Percentiles rank a stretch among this genome's conserved stretches.
Evolutionary conservation across 306 rosid genomes (phyloP).

Genomic region (Cyclanthera cordifolia): DNA sequence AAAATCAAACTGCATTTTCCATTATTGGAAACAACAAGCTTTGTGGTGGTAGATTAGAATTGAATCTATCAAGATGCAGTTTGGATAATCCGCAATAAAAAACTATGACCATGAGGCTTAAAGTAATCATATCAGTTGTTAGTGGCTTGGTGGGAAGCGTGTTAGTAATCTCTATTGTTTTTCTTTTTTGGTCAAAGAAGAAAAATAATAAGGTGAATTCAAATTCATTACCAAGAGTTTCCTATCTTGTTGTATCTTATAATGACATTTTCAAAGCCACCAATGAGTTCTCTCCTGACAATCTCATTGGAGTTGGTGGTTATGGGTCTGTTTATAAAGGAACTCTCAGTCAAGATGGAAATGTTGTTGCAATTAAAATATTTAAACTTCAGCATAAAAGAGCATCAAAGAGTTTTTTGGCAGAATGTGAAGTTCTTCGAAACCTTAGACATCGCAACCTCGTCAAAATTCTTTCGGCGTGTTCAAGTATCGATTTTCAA

Average conservation of each 20-base stretch:
- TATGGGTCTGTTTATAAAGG: slow-evolving; percentile 26
- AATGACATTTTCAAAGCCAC: slow-evolving; percentile 22
- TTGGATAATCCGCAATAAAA: background rate
- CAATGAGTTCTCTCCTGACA: slow-evolving; percentile 17
- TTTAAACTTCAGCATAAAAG: slow-evolving; percentile 12
- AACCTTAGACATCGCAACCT: slow-evolving; percentile 18
- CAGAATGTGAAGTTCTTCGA: slow-evolving; percentile 18
- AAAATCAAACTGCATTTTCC: slow-evolving; percentile 4
- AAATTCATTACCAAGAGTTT: background rate
- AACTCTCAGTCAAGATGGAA: background rate
- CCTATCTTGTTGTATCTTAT: slow-evolving; percentile 19
- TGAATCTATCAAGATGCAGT: slow-evolving; percentile 11
- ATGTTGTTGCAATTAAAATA: slow-evolving; percentile 21
- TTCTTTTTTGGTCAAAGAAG: background rate
- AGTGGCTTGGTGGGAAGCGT: slow-evolving; percentile 5
- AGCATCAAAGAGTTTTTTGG: slow-evolving; percentile 17
- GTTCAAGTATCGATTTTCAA: slow-evolving; percentile 19
- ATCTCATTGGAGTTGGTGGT: slow-evolving; percentile 26
- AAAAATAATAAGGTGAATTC: background rate
- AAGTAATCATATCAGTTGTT: background rate
- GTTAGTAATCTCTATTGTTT: background rate
- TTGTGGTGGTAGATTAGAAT: slow-evolving; percentile 19
- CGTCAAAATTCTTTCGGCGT: slow-evolving; percentile 10
- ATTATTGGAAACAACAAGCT: slow-evolving; percentile 7
- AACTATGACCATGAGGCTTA: background rate